Evolutionary conservation across 2,329 filamentous ascomycete genomes (phyloP).

Genomic region (Ilyonectria mors-panacis): DNA sequence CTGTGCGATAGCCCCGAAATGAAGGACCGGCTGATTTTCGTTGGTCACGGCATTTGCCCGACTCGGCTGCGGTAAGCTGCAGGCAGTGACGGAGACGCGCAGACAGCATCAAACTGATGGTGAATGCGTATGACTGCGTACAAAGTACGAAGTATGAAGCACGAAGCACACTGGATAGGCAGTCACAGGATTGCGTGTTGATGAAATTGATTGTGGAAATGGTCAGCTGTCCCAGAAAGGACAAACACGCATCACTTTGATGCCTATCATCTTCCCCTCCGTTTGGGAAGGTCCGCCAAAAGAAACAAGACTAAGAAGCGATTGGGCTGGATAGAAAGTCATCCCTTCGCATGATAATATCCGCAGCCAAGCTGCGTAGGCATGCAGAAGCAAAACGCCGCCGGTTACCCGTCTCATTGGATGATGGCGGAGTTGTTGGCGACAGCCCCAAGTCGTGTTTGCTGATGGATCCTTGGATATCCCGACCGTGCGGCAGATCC

Average conservation of each 20-base stretch:
- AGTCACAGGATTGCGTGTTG: conserved; percentile 22
- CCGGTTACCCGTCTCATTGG: conserved; percentile 27
- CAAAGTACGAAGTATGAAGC: neutral
- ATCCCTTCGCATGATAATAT: conserved; percentile 18
- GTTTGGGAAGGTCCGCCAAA: neutral
- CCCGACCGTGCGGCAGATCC: conserved; percentile 21
- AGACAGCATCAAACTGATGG: conserved; percentile 10
- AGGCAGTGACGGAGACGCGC: conserved; percentile 40
- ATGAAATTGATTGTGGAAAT: neutral
- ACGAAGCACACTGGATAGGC: conserved; percentile 12
- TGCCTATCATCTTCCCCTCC: neutral
- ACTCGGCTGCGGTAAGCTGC: conserved; percentile 19
- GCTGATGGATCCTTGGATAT: conserved; percentile 37
- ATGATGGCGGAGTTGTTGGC: conserved; percentile 23
- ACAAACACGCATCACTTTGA: conserved; percentile 1
- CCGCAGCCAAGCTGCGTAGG: conserved; percentile 4
- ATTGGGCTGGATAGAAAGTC: neutral
- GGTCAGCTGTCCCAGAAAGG: conserved; percentile 4
- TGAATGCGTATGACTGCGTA: neutral
- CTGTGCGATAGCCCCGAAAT: neutral
- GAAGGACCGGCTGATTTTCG: conserved; percentile 18
- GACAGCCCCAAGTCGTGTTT: conserved; percentile 27
- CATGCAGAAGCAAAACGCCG: conserved; percentile 19
- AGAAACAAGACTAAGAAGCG: conserved; percentile 2
- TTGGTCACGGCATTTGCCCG: conserved; percentile 11